These are phyloP conservation scores for Aspergillus incahuasiensis DNA, from an alignment of 495 filamentous ascomycete species.

Conservation along the genomic window DNA sequence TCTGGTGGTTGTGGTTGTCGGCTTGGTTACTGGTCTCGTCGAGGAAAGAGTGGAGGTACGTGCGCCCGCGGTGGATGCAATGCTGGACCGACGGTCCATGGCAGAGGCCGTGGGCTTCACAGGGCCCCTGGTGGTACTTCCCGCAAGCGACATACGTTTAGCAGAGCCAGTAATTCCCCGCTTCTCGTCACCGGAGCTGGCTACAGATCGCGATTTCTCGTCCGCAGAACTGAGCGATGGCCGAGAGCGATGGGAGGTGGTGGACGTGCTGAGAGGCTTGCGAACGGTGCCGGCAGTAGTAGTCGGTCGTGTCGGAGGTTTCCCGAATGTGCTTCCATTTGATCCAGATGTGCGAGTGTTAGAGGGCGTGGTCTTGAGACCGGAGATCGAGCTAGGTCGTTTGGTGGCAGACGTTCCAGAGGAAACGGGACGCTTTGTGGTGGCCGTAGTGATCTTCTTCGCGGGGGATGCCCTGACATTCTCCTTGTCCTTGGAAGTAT, in stretches of 20 bases:
- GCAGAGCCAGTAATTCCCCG: constrained; percentile 40
- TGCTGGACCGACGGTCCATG: constrained; percentile 38
- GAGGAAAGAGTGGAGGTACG: constrained; percentile 30
- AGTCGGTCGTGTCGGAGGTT: constrained; percentile 41
- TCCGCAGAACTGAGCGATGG: constrained; percentile 47
- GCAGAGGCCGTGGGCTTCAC: constrained; percentile 34
- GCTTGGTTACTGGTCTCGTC: constrained; percentile 20
- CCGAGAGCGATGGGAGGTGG: constrained; percentile 41
- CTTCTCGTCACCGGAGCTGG: constrained; percentile 46
- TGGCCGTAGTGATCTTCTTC: constrained; percentile 25
- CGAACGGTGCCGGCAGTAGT: constrained; percentile 34
- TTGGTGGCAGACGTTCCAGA: constrained; percentile 31
- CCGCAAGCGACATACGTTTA: constrained; percentile 46
- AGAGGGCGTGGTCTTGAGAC: constrained; percentile 27
- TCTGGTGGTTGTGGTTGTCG: constrained; percentile 23
- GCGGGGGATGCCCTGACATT: constrained; percentile 28
- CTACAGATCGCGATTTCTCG: constrained; percentile 40
- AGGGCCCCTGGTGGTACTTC: constrained; percentile 33
- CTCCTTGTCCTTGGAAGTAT: constrained; percentile 37
- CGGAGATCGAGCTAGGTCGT: constrained; percentile 34
- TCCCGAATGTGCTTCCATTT: constrained; percentile 36
- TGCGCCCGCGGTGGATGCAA: constrained; percentile 28
- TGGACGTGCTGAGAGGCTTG: constrained; percentile 37
- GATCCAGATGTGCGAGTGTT: constrained; percentile 26
- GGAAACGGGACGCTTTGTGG: constrained; percentile 31